A percentile compares a stretch with the other conserved stretches of the same genome.
Evolutionary conservation across 495 filamentous ascomycete genomes (phyloP).

Genomic region (Penicillium canescens): DNA sequence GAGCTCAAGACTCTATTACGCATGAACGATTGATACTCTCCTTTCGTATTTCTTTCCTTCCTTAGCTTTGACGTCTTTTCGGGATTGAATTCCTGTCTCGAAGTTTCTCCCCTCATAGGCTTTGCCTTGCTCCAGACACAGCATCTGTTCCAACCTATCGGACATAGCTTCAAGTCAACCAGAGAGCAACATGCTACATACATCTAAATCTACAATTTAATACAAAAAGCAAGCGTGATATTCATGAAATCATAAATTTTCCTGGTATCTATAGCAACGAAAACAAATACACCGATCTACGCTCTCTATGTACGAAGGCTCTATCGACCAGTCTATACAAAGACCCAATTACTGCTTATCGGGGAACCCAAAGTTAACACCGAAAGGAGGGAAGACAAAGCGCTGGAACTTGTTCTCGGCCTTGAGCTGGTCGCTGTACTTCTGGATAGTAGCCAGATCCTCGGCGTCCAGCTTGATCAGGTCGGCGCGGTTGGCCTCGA

Average conservation of each 20-base stretch:
- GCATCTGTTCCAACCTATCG: too few species aligned
- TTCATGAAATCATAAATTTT: slow-evolving; percentile 8
- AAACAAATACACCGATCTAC: background rate
- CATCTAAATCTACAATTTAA: too few species aligned
- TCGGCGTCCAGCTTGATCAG: slow-evolving; percentile 65
- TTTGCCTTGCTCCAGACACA: too few species aligned
- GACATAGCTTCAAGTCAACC: too few species aligned
- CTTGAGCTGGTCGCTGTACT: slow-evolving; percentile 55
- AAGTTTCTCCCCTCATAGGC: too few species aligned
- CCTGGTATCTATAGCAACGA: background rate
- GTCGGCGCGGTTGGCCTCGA: slow-evolving; percentile 67
- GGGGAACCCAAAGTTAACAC: slow-evolving; percentile 74
- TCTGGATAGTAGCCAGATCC: slow-evolving; percentile 64
- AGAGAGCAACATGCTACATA: too few species aligned
- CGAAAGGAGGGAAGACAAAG: slow-evolving; percentile 79
- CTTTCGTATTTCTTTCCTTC: too few species aligned
- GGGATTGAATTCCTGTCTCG: too few species aligned
- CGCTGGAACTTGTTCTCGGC: slow-evolving; percentile 62
- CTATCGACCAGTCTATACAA: background rate
- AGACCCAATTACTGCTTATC: slow-evolving; percentile 53
- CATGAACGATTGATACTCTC: too few species aligned
- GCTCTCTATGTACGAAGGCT: background rate
- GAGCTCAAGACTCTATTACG: too few species aligned
- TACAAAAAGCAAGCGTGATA: background rate
- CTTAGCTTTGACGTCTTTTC: too few species aligned